Evolutionary conservation across 139 green algal genomes (phyloP), one percentile per base, ranked within the genome.

Genomic region (Tetradesmus lagerheimii): DNA sequence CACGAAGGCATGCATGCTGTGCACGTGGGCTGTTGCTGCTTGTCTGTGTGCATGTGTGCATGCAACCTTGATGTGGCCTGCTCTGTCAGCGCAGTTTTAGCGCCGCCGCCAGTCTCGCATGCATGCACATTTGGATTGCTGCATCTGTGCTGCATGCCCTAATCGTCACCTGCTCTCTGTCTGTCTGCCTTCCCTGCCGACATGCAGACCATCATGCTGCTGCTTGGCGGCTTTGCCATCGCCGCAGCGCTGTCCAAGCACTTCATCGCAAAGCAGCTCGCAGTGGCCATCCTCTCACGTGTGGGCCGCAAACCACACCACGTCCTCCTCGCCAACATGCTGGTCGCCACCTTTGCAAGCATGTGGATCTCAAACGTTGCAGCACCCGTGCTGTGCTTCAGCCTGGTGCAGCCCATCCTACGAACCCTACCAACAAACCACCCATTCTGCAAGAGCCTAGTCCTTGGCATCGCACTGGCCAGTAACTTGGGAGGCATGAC

Each of bases 301-400:
- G 93, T 96, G 1, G 92, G 94, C 2, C 85, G 93, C 9, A 86
- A 85, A 38, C 95, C 95, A 0, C 80, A 79, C n/a, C 83, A 92
- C 76, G 94, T 97, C 81, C 85, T 97, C 4, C 91, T 97, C 0
- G 94, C 94, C 15, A 90, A 90, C 91, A 97, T 97, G 95, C 89
- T 95, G 62, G 93, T 95, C 20, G 95, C 95, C 29, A 95, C 92
- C 0, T 96, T 97, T 84, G 90, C 91, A 18, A 93, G 85, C 85
- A 97, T 97, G 94, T 97, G 92, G 91, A 96, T 97, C 71, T 94
- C 90, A 67, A 97, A 97, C 77, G 95, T 97, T 15, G 95, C 95
- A 6, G 95, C 95, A 9, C 95, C 95, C 8, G 95, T 97, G 37
- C 93, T 97, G 20, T 96, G 93, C 88, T 97, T 96, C 90, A 93